Base-by-base conservation (phyloP, 202 grass and related monocot species). In the Panicum virgatum region DNA sequence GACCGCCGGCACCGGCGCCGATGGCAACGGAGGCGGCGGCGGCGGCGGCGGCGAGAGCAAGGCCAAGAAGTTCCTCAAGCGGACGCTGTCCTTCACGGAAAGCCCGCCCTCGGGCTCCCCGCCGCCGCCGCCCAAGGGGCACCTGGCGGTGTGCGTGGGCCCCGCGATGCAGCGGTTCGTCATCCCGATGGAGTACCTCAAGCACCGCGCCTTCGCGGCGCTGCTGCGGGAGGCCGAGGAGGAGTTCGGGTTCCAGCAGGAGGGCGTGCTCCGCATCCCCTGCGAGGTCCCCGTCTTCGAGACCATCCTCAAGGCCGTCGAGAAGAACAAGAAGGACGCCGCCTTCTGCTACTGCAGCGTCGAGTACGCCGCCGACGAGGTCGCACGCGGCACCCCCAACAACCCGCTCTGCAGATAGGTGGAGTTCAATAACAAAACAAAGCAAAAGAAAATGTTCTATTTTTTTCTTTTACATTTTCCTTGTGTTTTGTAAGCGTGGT, bases 241-340 rank as follows among this genome's bases (percentile, higher is more conserved):
- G 82, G 94, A 97, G 85, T 97, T 97, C 72, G 94, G 94, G 27
- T 97, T 97, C 90, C 87, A 97, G 81, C 91, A 97, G 75, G 91
- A 94, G 67, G 94, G 94, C 36, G 91, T 97, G 76, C 79, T 94
- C 83, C 90, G 94, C 78, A 88, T 97, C 70, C 94, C 94, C 75
- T 97, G 91, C 53, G 91, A 94, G 77, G 94, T 97, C 27, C 73
- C 89, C 25, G 87, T 82, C 86, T 97, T 97, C 81, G 89, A 90
- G 83, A 52, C 87, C 80, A 84, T 88, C 83, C 83, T 97, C 62
- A 82, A 89, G 69, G 69, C 72, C 84, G 91, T 94, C 80, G 87
- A 94, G 77, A 90, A 90, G 80, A 91, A 94, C 65, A 91, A 97
- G 87, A 88, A 87, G 65, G 89, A 61, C 30, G 75, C 42, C 60